Percentiles rank a stretch among this genome's conserved stretches.
Evolutionary conservation across 768 basidiomycete species (phyloP).

Genomic region (Amanita thiersii): DNA sequence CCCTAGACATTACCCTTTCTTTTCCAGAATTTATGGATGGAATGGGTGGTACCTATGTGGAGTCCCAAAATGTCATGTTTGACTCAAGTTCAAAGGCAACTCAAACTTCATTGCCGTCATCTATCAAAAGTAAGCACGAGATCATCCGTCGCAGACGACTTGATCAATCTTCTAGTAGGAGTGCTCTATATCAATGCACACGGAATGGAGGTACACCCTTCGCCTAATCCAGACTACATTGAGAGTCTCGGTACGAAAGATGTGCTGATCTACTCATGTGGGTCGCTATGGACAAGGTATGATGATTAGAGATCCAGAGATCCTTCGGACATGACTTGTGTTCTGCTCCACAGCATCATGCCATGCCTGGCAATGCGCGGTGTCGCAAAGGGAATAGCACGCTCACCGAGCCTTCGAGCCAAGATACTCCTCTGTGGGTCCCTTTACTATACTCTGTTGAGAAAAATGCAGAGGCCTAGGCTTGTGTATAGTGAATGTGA

Average conservation of each 20-base stretch:
- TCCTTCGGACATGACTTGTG: neutral
- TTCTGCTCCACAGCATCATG: slow-evolving; percentile 39
- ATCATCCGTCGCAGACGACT: slow-evolving; percentile 4
- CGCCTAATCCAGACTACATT: slow-evolving; percentile 78
- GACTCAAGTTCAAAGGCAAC: slow-evolving; percentile 42
- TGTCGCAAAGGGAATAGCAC: slow-evolving; percentile 69
- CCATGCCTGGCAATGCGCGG: slow-evolving; percentile 85
- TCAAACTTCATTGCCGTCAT: slow-evolving; percentile 50
- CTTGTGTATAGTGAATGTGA: slow-evolving; percentile 59
- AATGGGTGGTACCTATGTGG: slow-evolving; percentile 38
- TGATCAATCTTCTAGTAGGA: slow-evolving; percentile 29
- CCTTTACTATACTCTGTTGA: slow-evolving; percentile 4
- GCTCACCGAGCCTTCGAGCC: slow-evolving; percentile 59
- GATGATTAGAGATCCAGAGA: slow-evolving; percentile 8
- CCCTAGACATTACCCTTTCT: slow-evolving; percentile 33
- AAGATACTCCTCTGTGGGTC: slow-evolving; percentile 80
- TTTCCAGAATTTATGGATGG: slow-evolving; percentile 29
- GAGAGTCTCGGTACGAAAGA: slow-evolving; percentile 50
- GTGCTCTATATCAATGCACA: slow-evolving; percentile 88
- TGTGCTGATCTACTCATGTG: slow-evolving; percentile 84
- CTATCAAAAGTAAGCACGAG: slow-evolving; percentile 49
- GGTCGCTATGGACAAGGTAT: slow-evolving; percentile 90
- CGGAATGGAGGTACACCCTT: slow-evolving; percentile 86
- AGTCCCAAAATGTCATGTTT: slow-evolving; percentile 60
- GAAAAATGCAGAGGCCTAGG: slow-evolving; percentile 1